These are phyloP conservation scores for Rhynchospora pubera DNA, from an alignment of 176 grass and related monocot genomes.

Conservation along the genomic window DNA sequence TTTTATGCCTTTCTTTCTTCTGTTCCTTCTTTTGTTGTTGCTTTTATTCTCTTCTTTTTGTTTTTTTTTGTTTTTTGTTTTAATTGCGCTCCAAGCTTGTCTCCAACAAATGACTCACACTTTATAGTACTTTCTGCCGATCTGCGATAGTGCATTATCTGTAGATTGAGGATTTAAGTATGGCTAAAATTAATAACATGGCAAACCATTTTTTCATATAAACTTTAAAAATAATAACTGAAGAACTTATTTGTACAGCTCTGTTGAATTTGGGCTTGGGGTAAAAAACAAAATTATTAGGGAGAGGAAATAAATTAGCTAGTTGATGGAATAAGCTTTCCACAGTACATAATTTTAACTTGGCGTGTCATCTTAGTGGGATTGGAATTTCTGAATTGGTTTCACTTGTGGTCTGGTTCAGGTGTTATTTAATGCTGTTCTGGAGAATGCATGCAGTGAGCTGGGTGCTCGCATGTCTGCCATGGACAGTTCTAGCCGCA, in stretches of 20 bases:
- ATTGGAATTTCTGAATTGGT: conserved; percentile 1
- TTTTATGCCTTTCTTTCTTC: not conserved
- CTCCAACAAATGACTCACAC: not conserved
- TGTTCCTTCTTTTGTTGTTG: too few species aligned
- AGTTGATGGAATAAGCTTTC: not conserved
- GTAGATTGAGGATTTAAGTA: not conserved
- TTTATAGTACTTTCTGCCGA: not conserved
- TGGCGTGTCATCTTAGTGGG: not conserved
- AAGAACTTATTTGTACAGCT: not conserved
- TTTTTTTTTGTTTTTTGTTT: not conserved
- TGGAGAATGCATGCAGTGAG: conserved; percentile 96
- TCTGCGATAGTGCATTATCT: not conserved
- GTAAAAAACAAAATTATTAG: not conserved
- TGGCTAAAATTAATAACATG: not conserved
- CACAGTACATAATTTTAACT: not conserved
- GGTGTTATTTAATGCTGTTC: conserved; percentile 70
- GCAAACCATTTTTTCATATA: not conserved
- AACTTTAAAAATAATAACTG: not conserved
- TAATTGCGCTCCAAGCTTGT: not conserved
- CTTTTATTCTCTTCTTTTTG: too few species aligned
- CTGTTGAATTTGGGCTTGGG: not conserved
- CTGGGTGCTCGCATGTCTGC: conserved; percentile 89
- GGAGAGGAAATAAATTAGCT: not conserved
- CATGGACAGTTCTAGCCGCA: conserved; percentile 97
- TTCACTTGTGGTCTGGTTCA: conserved; percentile 26